phyloP scores from a whole-genome alignment of 208 protist genomes.

The Trypanosoma grayi region DNA sequence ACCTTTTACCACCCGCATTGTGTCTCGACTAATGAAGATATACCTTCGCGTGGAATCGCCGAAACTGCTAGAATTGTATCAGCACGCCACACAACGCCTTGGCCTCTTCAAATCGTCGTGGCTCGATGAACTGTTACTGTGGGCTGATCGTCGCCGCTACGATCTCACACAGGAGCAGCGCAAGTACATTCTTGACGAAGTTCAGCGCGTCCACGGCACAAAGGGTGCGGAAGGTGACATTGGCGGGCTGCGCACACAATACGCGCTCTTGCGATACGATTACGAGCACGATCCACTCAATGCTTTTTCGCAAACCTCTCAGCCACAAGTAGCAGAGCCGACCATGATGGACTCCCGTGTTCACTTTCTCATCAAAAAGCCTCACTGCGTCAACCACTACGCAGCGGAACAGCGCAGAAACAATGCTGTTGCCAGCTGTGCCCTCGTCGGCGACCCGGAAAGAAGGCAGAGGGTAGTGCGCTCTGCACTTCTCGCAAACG shows the following conservation, averaged over 20 bases:
- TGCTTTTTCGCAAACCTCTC: conserved; percentile 37
- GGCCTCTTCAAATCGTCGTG: conserved; percentile 42
- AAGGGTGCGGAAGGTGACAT: conserved; percentile 19
- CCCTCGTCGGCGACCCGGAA: not conserved
- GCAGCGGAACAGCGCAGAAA: not conserved
- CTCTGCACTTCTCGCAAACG: not conserved
- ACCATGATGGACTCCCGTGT: conserved; percentile 56
- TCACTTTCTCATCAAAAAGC: conserved; percentile 58
- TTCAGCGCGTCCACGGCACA: conserved; percentile 25
- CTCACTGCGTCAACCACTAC: conserved; percentile 22
- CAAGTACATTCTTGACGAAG: conserved; percentile 58
- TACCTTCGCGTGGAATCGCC: conserved; percentile 62
- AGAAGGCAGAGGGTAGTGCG: not conserved
- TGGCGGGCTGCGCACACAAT: conserved; percentile 68
- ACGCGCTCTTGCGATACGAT: conserved; percentile 66
- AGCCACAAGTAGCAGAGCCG: conserved; percentile 33
- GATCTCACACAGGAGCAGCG: conserved; percentile 51
- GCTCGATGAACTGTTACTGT: conserved; percentile 68
- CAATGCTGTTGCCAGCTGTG: not conserved
- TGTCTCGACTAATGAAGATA: conserved; percentile 61
- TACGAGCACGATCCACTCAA: conserved; percentile 36
- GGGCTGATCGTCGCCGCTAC: conserved; percentile 84
- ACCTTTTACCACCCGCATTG: conserved; percentile 38
- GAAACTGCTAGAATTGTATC: conserved; percentile 52
- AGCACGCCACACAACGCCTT: conserved; percentile 41